Evolutionary conservation across 2,329 filamentous ascomycete species (phyloP).

Genomic region (Hypoxylon sp.): DNA sequence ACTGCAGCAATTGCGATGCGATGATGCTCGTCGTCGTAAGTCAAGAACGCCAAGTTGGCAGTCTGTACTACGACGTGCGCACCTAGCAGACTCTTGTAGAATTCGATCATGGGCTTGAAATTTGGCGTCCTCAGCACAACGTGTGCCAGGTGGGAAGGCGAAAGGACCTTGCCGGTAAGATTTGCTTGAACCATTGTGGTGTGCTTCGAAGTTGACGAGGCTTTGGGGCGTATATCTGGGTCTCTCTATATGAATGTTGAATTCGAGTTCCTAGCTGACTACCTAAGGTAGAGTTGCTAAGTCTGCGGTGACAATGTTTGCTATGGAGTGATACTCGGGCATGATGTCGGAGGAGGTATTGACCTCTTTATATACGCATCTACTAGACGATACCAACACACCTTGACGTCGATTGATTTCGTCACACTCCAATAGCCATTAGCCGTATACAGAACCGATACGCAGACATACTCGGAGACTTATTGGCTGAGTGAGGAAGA

Average conservation of each 20-base stretch:
- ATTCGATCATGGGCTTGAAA: constrained; percentile 54
- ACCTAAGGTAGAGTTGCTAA: background rate
- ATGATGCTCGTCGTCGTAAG: constrained; percentile 65
- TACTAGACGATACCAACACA: background rate
- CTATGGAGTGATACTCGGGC: background rate
- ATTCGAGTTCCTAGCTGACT: background rate
- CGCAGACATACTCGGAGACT: background rate
- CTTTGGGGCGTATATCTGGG: background rate
- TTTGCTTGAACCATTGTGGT: constrained; percentile 42
- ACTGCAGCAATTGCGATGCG: constrained; percentile 60
- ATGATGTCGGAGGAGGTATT: background rate
- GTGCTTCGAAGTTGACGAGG: background rate
- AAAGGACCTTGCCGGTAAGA: constrained; percentile 44
- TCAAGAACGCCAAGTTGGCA: constrained; percentile 56
- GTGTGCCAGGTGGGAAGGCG: constrained; percentile 48
- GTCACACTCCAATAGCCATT: background rate
- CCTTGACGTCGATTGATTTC: background rate
- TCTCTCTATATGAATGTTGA: constrained; percentile 2
- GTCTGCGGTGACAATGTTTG: background rate
- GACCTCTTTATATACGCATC: constrained; percentile 7
- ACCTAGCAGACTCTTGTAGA: constrained; percentile 58
- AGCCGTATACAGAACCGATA: background rate
- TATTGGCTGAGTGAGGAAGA: background rate
- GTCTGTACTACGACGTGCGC: constrained; percentile 51
- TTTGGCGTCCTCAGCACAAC: constrained; percentile 50